Evolutionary conservation across 805 yeast species (phyloP).

Genomic region (Komagataella pseudopastoris): DNA sequence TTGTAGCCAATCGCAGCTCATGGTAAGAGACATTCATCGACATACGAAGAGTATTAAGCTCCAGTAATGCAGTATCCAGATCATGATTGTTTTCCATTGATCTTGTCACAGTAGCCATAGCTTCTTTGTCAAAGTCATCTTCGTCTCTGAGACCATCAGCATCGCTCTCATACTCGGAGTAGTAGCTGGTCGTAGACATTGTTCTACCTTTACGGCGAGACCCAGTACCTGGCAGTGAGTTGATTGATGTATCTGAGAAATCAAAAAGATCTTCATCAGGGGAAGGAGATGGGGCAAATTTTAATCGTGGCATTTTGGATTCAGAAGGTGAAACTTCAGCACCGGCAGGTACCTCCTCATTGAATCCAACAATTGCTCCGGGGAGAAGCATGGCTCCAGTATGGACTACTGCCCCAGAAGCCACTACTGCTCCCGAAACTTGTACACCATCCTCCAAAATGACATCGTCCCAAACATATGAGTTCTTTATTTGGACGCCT

Average conservation of each 20-base stretch:
- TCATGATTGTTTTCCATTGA: conserved; percentile 90
- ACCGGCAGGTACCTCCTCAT: conserved; percentile 24
- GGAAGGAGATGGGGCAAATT: neutral
- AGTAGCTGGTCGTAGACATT: conserved; percentile 15
- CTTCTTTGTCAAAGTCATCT: conserved; percentile 79
- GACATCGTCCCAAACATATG: conserved; percentile 83
- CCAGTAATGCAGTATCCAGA: conserved; percentile 83
- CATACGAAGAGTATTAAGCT: conserved; percentile 91
- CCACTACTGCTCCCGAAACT: conserved; percentile 57
- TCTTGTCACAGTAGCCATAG: conserved; percentile 84
- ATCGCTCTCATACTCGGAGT: conserved; percentile 18
- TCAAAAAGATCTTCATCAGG: conserved; percentile 22
- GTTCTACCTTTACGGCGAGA: conserved; percentile 17
- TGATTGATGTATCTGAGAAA: conserved; percentile 36
- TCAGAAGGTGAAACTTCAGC: neutral
- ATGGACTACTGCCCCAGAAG: conserved; percentile 46
- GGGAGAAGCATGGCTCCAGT: conserved; percentile 36
- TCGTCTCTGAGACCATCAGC: conserved; percentile 32
- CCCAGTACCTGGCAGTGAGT: conserved; percentile 7
- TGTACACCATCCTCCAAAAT: conserved; percentile 50
- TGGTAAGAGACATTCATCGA: conserved; percentile 93
- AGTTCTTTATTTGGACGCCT: conserved; percentile 54
- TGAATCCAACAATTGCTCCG: conserved; percentile 73
- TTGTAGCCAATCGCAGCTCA: conserved; percentile 78
- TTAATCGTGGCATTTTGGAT: neutral